Percentiles rank a stretch among this genome's conserved stretches.
Evolutionary conservation across 164 flowering plant species (phyloP).

Genomic region (Litsea cubeba): DNA sequence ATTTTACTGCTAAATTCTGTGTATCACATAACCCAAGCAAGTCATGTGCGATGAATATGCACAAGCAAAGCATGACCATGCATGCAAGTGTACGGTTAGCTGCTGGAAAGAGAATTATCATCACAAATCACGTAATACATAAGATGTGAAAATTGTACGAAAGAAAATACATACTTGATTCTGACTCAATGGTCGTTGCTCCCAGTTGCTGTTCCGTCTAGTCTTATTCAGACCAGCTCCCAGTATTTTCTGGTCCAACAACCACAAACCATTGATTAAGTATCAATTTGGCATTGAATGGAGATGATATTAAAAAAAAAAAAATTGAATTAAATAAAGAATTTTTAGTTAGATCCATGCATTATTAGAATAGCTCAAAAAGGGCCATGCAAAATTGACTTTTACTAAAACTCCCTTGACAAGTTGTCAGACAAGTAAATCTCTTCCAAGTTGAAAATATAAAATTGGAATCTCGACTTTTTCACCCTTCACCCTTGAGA

Average conservation of each 20-base stretch:
- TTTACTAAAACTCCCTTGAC: neutral
- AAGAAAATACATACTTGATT: constrained; percentile 49
- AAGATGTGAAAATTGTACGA: neutral
- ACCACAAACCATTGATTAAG: neutral
- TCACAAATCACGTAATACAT: neutral
- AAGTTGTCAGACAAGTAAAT: too few relatives aligned
- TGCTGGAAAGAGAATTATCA: neutral
- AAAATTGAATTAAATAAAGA: neutral
- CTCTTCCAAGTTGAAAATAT: too few relatives aligned
- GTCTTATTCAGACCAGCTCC: constrained; percentile 88
- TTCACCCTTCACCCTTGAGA: too few relatives aligned
- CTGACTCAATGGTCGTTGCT: constrained; percentile 74
- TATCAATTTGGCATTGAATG: neutral
- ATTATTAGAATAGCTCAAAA: neutral
- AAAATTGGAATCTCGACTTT: too few relatives aligned
- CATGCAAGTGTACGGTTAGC: neutral
- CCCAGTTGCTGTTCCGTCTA: constrained; percentile 93
- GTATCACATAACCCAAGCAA: neutral
- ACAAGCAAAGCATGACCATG: neutral
- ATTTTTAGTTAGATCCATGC: neutral
- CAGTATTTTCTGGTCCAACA: constrained; percentile 56
- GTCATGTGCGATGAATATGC: neutral
- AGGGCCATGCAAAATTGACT: neutral
- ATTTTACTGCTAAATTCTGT: neutral
- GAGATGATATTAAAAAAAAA: neutral